Conservation (phyloP, 768 basidiomycete species). For the Suillus clintonianus region DNA sequence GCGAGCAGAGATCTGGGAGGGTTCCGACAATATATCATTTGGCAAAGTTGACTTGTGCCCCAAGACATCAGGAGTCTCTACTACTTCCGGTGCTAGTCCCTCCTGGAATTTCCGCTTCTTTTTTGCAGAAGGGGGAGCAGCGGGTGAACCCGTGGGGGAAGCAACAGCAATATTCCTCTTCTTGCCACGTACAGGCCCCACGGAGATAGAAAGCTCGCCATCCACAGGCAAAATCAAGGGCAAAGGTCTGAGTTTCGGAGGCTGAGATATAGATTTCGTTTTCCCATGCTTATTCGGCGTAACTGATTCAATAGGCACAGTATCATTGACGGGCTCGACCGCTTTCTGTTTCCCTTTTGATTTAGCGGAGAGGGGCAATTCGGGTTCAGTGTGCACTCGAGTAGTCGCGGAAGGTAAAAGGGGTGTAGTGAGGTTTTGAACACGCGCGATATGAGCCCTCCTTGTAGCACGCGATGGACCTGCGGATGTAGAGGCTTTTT, state of each 20-base stretch:
- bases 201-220: neutral
- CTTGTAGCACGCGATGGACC: constrained; percentile 63
- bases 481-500: constrained; percentile 41
- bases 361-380: constrained; percentile 23
- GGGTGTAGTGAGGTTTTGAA: constrained; percentile 41
- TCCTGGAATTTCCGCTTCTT: constrained; percentile 29
- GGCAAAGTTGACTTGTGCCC: neutral
- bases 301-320: neutral
- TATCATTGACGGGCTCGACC: constrained; percentile 8
- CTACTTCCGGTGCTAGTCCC: neutral
- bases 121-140: constrained; percentile 17
- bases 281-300: constrained; percentile 27
- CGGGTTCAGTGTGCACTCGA: constrained; percentile 12
- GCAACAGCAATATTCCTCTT: neutral
- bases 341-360: constrained; percentile 36
- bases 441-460: constrained; percentile 55
- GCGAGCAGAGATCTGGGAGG: neutral
- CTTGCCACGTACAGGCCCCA: neutral
- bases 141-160: constrained; percentile 14
- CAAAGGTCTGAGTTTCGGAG: neutral
- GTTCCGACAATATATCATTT: neutral
- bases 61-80: neutral
- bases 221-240: neutral
- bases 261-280: constrained; percentile 16
- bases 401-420: constrained; percentile 17